Evolutionary conservation across 2,329 filamentous ascomycete genomes (phyloP).

Genomic region (Setomelanomma holmii): DNA sequence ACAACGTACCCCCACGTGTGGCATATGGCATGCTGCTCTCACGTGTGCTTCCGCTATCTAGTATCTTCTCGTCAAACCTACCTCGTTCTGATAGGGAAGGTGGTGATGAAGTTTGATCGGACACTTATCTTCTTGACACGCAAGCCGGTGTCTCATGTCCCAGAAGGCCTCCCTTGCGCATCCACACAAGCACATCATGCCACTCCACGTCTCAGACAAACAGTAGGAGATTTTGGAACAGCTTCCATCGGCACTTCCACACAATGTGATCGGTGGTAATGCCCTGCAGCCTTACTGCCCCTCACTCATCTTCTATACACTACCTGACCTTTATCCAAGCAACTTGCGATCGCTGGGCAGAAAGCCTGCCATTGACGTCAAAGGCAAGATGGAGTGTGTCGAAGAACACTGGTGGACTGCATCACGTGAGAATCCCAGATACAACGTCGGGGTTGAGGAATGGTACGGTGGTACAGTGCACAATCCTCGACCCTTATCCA

Average conservation of each 20-base stretch:
- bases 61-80: neutral
- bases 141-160: constrained; percentile 34
- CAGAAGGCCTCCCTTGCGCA: constrained; percentile 32
- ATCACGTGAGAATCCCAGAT: neutral
- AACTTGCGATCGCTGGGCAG: too few relatives aligned
- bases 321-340: too few relatives aligned
- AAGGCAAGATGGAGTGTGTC: too few relatives aligned
- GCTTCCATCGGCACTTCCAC: constrained; percentile 29
- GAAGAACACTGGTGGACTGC: neutral
- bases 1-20: constrained; percentile 14
- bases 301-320: neutral
- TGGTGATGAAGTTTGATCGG: neutral
- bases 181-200: constrained; percentile 45
- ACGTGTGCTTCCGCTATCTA: constrained; percentile 7
- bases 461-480: constrained; percentile 18
- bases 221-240: constrained; percentile 14
- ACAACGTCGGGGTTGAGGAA: constrained; percentile 14
- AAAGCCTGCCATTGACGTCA: too few relatives aligned
- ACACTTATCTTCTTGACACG: neutral
- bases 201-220: constrained; percentile 13
- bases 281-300: neutral
- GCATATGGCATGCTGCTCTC: constrained; percentile 8
- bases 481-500: constrained; percentile 14
- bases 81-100: neutral
- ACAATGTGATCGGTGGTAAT: constrained; percentile 1